Evolutionary conservation across 106 monocot species (phyloP).

Genomic region (Acorus gramineus): DNA sequence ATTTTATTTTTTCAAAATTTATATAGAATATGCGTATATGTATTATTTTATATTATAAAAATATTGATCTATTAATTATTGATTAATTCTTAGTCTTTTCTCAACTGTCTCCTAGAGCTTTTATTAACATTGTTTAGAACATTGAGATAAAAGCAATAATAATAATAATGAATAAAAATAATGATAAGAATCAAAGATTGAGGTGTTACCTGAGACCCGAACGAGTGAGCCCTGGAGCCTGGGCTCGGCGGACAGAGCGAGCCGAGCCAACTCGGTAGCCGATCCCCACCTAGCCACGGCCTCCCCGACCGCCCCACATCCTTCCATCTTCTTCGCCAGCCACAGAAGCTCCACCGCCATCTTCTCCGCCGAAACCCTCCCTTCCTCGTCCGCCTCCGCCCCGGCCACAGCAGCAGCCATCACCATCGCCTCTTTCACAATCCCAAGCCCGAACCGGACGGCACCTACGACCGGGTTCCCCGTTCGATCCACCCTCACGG

Average conservation of each 20-base stretch:
- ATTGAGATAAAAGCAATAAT: no score
- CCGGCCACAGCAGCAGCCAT: constrained; percentile 4
- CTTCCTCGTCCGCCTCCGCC: not conserved
- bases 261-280: constrained; percentile 21
- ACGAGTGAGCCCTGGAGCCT: constrained; percentile 57
- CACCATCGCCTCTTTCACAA: constrained; percentile 13
- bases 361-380: constrained; percentile 38
- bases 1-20: no score
- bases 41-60: no score
- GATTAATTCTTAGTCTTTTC: no score
- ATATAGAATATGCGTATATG: no score
- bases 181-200: not conserved
- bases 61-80: no score
- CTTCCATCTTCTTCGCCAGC: constrained; percentile 66
- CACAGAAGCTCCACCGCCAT: constrained; percentile 67
- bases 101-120: no score
- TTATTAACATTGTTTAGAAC: no score
- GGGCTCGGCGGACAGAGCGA: constrained; percentile 34
- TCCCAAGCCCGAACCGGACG: constrained; percentile 10
- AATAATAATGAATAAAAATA: not conserved
- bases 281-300: constrained; percentile 45
- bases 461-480: not conserved
- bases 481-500: constrained; percentile 5
- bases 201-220: constrained; percentile 41
- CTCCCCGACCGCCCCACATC: constrained; percentile 38